Conservation (phyloP, 1,284 basidiomycete species). For the Athelia psychrophila region DNA sequence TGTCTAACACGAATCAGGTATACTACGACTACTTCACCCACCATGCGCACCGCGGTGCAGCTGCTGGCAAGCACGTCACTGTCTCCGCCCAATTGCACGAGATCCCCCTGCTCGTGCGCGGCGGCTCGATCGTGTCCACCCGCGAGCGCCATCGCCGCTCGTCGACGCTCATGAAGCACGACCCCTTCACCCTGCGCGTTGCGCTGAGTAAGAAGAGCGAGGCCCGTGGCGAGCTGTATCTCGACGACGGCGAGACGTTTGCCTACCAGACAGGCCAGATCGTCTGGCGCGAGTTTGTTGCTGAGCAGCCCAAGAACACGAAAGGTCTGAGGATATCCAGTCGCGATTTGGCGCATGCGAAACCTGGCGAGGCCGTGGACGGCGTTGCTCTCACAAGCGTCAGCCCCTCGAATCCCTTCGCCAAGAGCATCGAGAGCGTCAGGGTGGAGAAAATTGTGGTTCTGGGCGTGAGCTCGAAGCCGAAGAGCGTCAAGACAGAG, state of each 20-base stretch:
- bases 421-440: slow-evolving; percentile 63
- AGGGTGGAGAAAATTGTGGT: slow-evolving; percentile 81
- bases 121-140: slow-evolving; percentile 88
- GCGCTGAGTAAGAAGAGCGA: slow-evolving; percentile 67
- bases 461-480: slow-evolving; percentile 67
- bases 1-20: slow-evolving; percentile 42
- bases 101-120: slow-evolving; percentile 86
- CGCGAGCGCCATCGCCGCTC: slow-evolving; percentile 87
- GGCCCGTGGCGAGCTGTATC: slow-evolving; percentile 86
- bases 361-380: slow-evolving; percentile 47
- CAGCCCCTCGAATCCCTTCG: slow-evolving; percentile 63
- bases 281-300: slow-evolving; percentile 79
- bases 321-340: slow-evolving; percentile 51
- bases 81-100: slow-evolving; percentile 78
- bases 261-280: slow-evolving; percentile 76
- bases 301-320: slow-evolving; percentile 41
- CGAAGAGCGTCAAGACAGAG: slow-evolving; percentile 56
- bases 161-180: slow-evolving; percentile 84
- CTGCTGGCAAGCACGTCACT: slow-evolving; percentile 64
- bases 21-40: slow-evolving; percentile 94
- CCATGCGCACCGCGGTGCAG: slow-evolving; percentile 60
- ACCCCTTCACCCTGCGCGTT: slow-evolving; percentile 92
- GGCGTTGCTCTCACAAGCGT: slow-evolving; percentile 47
- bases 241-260: slow-evolving; percentile 93
- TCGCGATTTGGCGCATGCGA: slow-evolving; percentile 47